Base-by-base conservation (phyloP, 108 stramenopile genomes). In the Mediolabrus comicus region DNA sequence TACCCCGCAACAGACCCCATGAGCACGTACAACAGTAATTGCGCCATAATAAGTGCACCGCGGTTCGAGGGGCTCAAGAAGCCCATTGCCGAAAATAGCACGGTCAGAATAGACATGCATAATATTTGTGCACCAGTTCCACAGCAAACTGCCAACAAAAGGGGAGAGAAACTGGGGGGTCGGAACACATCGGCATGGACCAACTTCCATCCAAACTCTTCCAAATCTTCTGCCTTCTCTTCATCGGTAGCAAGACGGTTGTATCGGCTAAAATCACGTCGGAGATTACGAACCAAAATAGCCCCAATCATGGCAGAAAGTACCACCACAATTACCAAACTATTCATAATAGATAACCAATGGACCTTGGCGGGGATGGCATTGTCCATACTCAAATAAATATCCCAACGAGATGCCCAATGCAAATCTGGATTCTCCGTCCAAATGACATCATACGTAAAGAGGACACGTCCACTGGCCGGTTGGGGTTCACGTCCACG, bases 171-270 rank as follows among this genome's bases (percentile, higher is more conserved):
- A 74, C 53, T 41, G 16, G 98, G 98, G 11, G 97, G 94, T 32
- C 98, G 90, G 67, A 98, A 98, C 34, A 98, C 95, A 82, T 98
- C 98, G 16, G 94, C 97, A 71, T 97, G 97, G n/a, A 97, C 92
- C 52, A 97, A 65, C 70, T 97, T 97, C 99, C 99, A 99, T 43
- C 99, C 99, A 56, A 87, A 89, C 83, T 98, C 99, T 74, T 99
- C 99, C 81, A 95, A 69, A 51, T 94, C 94, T 61, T 95, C 96
- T 5, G 92, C 94, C 82, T 92, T 88, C 67, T 97, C 97, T 86
- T 99, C 98, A 63, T 97, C 97, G 13, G 92, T 86, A 3, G 93
- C 84, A 16, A 97, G 54, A 24, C 86, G 85, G 71, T 94, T 96
- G 90, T 97, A 97, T 14, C 93, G 79, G 32, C 65, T 65, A 19